These are phyloP conservation scores for Pythium periplocum DNA, from an alignment of 352 stramenopile genomes.

Conservation along the genomic window DNA sequence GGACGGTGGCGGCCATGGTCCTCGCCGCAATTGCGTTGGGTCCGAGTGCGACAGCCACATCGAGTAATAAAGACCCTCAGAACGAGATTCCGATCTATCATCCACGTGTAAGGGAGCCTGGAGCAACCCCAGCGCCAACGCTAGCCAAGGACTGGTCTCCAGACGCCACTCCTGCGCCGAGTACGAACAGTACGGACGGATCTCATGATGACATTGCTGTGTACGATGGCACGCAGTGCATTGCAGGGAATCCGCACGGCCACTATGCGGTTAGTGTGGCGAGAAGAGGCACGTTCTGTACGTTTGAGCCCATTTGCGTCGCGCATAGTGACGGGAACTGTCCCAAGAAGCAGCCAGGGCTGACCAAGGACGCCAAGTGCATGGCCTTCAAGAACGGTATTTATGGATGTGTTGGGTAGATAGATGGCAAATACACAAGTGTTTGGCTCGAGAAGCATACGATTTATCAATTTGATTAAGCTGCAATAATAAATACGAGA, in stretches of 20 bases:
- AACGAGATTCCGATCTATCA: neutral
- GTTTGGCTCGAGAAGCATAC: too few relatives aligned
- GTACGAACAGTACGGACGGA: too few relatives aligned
- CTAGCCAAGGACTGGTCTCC: neutral
- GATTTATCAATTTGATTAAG: too few relatives aligned
- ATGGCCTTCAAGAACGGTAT: conserved; percentile 1
- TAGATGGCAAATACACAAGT: too few relatives aligned
- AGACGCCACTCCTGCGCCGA: conserved; percentile 1
- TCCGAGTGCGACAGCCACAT: neutral
- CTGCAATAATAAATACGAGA: too few relatives aligned
- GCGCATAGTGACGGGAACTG: conserved; percentile 7
- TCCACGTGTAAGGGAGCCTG: too few relatives aligned
- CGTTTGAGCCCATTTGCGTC: conserved; percentile 9
- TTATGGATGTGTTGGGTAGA: conserved; percentile 8
- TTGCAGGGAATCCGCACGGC: conserved; percentile 1
- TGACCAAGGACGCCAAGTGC: conserved; percentile 2
- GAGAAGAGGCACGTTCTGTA: conserved; percentile 17
- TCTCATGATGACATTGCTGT: too few relatives aligned
- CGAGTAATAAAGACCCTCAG: neutral
- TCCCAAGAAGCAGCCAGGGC: conserved; percentile 11
- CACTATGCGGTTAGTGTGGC: conserved; percentile 11
- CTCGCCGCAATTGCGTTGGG: too few relatives aligned
- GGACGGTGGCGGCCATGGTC: too few relatives aligned
- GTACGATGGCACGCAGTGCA: conserved; percentile 1
- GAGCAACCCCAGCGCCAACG: neutral